Percentiles rank a stretch among this genome's conserved stretches.
These are phyloP conservation scores for Geum urbanum DNA, from an alignment of 306 rosid genomes.

Conservation along the genomic window DNA sequence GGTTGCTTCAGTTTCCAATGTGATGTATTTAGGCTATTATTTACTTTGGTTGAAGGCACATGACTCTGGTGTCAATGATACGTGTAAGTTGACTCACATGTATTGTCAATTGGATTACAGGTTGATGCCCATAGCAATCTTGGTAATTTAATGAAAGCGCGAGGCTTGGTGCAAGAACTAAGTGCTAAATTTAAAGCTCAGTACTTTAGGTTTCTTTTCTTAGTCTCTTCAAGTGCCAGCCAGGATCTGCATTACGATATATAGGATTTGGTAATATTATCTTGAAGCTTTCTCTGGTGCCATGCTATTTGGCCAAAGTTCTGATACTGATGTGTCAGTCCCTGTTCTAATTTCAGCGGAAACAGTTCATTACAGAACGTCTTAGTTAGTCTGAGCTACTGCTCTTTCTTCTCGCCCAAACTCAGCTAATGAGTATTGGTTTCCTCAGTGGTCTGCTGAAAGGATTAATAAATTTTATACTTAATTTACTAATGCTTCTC, in stretches of 20 bases:
- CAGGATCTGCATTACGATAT: conserved; percentile 6
- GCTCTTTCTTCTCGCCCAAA: conserved; percentile 26
- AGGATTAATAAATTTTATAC: conserved; percentile 41
- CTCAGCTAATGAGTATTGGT: conserved; percentile 9
- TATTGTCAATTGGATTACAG: conserved; percentile 27
- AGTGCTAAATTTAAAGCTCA: conserved; percentile 24
- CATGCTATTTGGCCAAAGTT: conserved; percentile 17
- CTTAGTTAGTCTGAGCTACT: conserved; percentile 6
- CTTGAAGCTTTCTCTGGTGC: conserved; percentile 12
- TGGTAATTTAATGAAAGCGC: conserved; percentile 64
- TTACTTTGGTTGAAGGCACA: conserved; percentile 8
- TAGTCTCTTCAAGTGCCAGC: not conserved
- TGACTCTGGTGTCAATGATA: conserved; percentile 11
- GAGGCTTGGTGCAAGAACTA: conserved; percentile 85
- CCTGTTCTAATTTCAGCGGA: conserved; percentile 21
- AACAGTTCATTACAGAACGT: conserved; percentile 17
- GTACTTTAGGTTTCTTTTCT: conserved; percentile 2
- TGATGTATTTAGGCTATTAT: not conserved
- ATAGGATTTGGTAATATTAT: not conserved
- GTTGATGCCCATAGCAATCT: conserved; percentile 68
- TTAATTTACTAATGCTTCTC: conserved; percentile 50
- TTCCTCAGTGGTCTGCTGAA: conserved; percentile 27
- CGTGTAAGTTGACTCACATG: conserved; percentile 6
- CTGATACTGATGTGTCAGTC: conserved; percentile 16
- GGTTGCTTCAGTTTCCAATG: not conserved